Evolutionary conservation across 2,329 filamentous ascomycete genomes (phyloP).

Genomic region (Fusarium heterosporum): DNA sequence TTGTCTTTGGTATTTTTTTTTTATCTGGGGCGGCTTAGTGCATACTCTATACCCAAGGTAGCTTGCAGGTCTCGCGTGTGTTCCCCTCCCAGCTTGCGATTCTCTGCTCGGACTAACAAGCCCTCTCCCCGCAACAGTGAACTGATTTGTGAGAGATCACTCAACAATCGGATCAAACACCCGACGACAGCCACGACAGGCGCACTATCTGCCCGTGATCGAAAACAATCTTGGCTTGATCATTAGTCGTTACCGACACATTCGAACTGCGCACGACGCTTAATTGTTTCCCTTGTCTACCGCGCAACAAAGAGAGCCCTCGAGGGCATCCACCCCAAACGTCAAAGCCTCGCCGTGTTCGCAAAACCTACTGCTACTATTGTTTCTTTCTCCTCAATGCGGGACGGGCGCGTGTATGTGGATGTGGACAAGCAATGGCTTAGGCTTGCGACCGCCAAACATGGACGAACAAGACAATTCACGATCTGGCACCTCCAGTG

Average conservation of each 20-base stretch:
- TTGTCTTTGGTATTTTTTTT: conserved; percentile 1
- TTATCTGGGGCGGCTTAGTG: conserved; percentile 11
- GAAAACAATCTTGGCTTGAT: conserved; percentile 1
- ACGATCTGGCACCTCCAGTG: conserved; percentile 52
- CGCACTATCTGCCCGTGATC: conserved; percentile 4
- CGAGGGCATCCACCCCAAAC: conserved; percentile 19
- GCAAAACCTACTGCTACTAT: conserved; percentile 16
- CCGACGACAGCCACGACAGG: conserved; percentile 16
- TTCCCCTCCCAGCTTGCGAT: conserved; percentile 39
- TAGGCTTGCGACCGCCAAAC: conserved; percentile 59
- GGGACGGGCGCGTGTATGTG: conserved; percentile 51
- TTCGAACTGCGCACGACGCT: neutral
- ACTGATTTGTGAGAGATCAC: conserved; percentile 26
- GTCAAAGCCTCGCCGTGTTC: conserved; percentile 12
- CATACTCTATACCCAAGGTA: neutral
- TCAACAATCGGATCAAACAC: conserved; percentile 20
- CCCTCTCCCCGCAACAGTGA: conserved; percentile 46
- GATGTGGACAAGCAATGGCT: conserved; percentile 57
- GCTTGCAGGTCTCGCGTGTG: conserved; percentile 32
- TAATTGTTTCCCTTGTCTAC: conserved; percentile 11
- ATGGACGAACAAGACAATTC: conserved; percentile 59
- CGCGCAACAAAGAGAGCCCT: conserved; percentile 15
- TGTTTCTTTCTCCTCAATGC: conserved; percentile 47
- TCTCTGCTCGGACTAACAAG: conserved; percentile 41
- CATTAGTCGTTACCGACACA: neutral